Base-by-base conservation (phyloP, 2,329 filamentous ascomycete genomes). In the Aspergillus fumigatiaffinis region DNA sequence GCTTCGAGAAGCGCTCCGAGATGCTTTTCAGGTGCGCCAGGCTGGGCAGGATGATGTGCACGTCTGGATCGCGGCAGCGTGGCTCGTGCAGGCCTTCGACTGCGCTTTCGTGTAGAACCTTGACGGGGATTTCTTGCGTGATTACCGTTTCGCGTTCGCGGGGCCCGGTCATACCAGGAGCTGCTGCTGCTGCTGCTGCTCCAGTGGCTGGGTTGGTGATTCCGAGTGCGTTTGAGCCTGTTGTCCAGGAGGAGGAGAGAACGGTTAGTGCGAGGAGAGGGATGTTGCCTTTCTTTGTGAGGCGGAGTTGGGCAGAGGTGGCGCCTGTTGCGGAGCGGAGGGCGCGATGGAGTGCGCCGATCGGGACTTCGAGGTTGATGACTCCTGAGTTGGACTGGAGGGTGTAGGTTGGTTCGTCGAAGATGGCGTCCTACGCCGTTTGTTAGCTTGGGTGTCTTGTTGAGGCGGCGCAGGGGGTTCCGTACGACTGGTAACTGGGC, bases 81-180 rank as follows among this genome's bases (percentile, higher is more conserved):
- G 94, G 94, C 77, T 99, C 93, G 77, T 96, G 91, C 60, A 97
- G 87, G n/a, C 87, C 89, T 68, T 94, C 90, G n/a, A 97, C 91
- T 0, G 86, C 88, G 53, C 89, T 85, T 2, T 90, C 87, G 57
- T 90, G 87, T 9, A 99, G 83, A 1, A 99, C 92, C 20, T 92
- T 88, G 47, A 97, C 89, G n/a, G 94, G 94, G 42, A 99, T 89
- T 74, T 97, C 92, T 71, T 99, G 94, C 0, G 92, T 96, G 68
- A 99, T 89, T 66, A 95, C 83, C 61, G 94, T 96, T 73, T 97
- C 92, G 65, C 91, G 87, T 68, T 93, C 90, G 56, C 88, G 82
- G 47, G 81, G 64, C 71, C 84, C 63, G 79, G 85, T 72, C 23
- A 63, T 60, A 82, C 84, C 68, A 48, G 60, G 48, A 17, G 63